Conservation (phyloP, 2,329 filamentous ascomycete species). For the Chrysoporthe puriensis region DNA sequence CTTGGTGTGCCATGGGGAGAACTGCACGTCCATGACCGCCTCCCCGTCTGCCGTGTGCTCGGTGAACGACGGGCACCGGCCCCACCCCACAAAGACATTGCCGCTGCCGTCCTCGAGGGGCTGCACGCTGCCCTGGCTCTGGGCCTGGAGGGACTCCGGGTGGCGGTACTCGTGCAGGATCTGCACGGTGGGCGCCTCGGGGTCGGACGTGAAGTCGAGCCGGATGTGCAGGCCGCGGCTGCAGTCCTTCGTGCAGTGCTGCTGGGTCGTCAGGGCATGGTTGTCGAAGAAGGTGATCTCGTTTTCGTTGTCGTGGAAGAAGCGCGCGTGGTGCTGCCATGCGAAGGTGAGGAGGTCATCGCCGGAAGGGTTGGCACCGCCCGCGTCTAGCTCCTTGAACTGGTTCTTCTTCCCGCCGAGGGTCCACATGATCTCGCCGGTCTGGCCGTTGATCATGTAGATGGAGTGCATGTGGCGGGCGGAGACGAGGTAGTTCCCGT, state of each 20-base stretch:
- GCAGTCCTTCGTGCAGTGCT: conserved; percentile 34
- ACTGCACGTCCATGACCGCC: conserved; percentile 46
- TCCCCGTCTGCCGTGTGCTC: conserved; percentile 46
- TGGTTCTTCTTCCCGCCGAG: conserved; percentile 53
- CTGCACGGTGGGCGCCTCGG: conserved; percentile 44
- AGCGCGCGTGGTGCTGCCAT: conserved; percentile 54
- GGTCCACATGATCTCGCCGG: conserved; percentile 55
- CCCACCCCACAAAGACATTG: conserved; percentile 50
- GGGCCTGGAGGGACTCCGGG: conserved; percentile 39
- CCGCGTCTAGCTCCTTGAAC: conserved; percentile 39
- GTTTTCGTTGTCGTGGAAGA: conserved; percentile 38
- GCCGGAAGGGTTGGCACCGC: not conserved
- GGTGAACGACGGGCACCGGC: conserved; percentile 49
- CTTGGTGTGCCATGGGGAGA: conserved; percentile 36
- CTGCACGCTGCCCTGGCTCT: conserved; percentile 48
- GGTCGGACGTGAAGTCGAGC: conserved; percentile 38
- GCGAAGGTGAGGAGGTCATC: conserved; percentile 31
- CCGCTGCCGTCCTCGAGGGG: conserved; percentile 21
- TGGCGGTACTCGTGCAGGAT: conserved; percentile 45
- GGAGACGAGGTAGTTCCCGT: conserved; percentile 59
- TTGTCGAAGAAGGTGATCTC: conserved; percentile 52
- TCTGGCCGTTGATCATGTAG: conserved; percentile 50
- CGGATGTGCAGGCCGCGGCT: conserved; percentile 43
- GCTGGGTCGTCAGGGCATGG: conserved; percentile 40
- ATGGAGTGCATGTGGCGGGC: conserved; percentile 53